Percentiles rank a stretch among this genome's conserved stretches.
Evolutionary conservation across 805 yeast species (phyloP).

Genomic region (Saccharomycopsis babjevae): DNA sequence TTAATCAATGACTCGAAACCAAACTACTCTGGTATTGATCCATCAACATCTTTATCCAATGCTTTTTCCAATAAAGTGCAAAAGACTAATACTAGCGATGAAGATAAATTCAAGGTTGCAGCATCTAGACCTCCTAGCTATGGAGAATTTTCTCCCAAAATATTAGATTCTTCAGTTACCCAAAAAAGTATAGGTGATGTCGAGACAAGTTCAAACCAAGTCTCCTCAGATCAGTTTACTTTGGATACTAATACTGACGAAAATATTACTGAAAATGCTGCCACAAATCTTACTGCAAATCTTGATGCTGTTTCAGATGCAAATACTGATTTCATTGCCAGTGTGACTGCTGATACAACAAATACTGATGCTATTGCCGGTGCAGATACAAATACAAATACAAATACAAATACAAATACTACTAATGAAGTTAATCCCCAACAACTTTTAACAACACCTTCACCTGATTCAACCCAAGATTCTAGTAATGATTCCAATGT

Average conservation of each 20-base stretch:
- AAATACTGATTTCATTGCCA: not conserved
- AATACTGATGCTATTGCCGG: not conserved
- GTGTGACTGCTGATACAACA: not conserved
- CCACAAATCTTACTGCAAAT: not conserved
- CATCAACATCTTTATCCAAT: not conserved
- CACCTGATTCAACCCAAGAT: too few species aligned
- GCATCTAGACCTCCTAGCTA: constrained; percentile 6
- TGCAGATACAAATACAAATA: too few species aligned
- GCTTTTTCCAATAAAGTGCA: not conserved
- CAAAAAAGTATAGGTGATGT: too few species aligned
- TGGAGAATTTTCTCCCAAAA: not conserved
- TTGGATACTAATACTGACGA: not conserved
- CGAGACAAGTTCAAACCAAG: not conserved
- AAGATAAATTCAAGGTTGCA: not conserved
- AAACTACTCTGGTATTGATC: not conserved
- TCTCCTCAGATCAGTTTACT: not conserved
- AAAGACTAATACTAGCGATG: not conserved
- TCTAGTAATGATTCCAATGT: not conserved
- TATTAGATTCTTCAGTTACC: not conserved
- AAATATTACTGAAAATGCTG: not conserved
- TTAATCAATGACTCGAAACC: not conserved
- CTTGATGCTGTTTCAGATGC: not conserved
- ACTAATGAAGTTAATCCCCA: not conserved
- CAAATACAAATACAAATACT: not conserved
- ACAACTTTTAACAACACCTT: too few species aligned